phyloP scores from a whole-genome alignment of 2,329 filamentous ascomycete species.

The Aspergillus quadricinctus region DNA sequence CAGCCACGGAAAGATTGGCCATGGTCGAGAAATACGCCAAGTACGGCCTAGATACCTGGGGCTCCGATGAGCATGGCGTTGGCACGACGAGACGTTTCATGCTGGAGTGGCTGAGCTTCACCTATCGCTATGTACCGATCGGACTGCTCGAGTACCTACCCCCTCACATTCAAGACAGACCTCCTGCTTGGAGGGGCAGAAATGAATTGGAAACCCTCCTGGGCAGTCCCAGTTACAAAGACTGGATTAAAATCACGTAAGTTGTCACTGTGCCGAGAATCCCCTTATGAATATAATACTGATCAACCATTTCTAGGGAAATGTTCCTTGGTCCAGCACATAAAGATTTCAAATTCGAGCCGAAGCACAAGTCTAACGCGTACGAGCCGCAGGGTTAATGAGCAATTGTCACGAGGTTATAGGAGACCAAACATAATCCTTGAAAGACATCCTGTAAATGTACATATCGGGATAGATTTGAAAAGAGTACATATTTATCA shows the following conservation, averaged over 20 bases:
- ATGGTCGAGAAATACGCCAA: slow-evolving; percentile 87
- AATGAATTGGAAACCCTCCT: slow-evolving; percentile 93
- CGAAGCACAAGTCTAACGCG: slow-evolving; percentile 94
- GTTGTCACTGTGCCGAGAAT: slow-evolving; percentile 29
- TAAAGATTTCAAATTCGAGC: slow-evolving; percentile 86
- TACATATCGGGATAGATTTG: background rate
- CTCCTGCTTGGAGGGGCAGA: slow-evolving; percentile 75
- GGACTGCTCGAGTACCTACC: slow-evolving; percentile 85
- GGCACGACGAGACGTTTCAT: slow-evolving; percentile 88
- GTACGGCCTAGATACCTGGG: slow-evolving; percentile 92
- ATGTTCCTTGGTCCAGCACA: slow-evolving; percentile 96
- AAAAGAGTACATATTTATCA: background rate
- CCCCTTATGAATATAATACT: slow-evolving; percentile 7
- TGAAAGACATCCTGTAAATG: background rate
- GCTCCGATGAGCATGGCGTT: slow-evolving; percentile 88
- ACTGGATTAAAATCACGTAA: slow-evolving; percentile 98
- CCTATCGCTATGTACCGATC: slow-evolving; percentile 84
- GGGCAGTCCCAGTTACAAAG: slow-evolving; percentile 84
- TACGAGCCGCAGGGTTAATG: slow-evolving; percentile 67
- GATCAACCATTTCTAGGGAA: slow-evolving; percentile 56
- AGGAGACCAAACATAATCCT: background rate
- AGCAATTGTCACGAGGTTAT: background rate
- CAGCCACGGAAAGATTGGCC: slow-evolving; percentile 74
- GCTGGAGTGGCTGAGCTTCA: slow-evolving; percentile 93
- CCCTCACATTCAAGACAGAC: slow-evolving; percentile 81